Conservation (phyloP, 2,329 filamentous ascomycete species). For the Hymenoscyphus infarciens region DNA sequence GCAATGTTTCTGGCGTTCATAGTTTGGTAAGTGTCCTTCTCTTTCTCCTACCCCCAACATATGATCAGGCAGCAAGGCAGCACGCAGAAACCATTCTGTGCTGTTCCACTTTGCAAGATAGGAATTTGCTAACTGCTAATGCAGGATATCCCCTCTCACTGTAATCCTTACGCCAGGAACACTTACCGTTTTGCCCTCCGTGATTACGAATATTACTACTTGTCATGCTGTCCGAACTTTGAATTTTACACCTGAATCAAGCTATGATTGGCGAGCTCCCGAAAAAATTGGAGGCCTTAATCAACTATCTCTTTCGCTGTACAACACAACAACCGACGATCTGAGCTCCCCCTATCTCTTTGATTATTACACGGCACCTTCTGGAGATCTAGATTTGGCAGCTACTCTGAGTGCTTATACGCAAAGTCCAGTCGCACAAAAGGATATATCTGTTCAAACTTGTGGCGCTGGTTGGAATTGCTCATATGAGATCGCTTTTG, state of each 20-base stretch:
- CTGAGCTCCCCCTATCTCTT: background rate
- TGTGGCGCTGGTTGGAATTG: slow-evolving; percentile 12
- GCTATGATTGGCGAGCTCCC: slow-evolving; percentile 7
- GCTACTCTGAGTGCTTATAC: slow-evolving; percentile 1
- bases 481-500: slow-evolving; percentile 8
- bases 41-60: background rate
- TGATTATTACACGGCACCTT: slow-evolving; percentile 8
- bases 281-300: background rate
- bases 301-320: slow-evolving; percentile 1
- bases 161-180: slow-evolving; percentile 11
- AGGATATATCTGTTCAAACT: background rate
- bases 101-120: background rate
- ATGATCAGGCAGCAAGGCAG: background rate
- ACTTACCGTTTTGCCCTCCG: slow-evolving; percentile 3
- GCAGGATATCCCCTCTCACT: slow-evolving; percentile 4
- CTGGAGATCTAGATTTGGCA: background rate
- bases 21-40: slow-evolving; percentile 7
- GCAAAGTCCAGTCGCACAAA: slow-evolving; percentile 1
- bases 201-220: slow-evolving; percentile 3
- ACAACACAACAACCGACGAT: slow-evolving; percentile 3
- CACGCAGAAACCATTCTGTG: background rate
- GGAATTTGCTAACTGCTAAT: background rate
- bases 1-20: slow-evolving; percentile 10
- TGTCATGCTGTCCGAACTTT: slow-evolving; percentile 6
- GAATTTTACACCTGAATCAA: slow-evolving; percentile 8